phyloP scores from a whole-genome alignment of 2,329 filamentous ascomycete species.

The Phyllosticta citriasiana region DNA sequence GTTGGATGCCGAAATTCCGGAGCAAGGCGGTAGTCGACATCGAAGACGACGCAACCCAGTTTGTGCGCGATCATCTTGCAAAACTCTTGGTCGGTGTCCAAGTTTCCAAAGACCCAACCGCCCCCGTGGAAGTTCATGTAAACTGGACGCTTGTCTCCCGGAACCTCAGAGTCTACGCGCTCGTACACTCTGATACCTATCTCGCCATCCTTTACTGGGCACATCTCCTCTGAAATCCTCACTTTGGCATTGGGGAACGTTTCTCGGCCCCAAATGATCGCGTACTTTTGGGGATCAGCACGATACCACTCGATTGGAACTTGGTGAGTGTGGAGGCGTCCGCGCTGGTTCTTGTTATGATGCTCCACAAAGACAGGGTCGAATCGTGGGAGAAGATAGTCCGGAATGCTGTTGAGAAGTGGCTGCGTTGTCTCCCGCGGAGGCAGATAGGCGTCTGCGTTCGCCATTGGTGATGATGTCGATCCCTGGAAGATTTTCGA shows the following conservation, averaged over 20 bases:
- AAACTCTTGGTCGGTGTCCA: constrained; percentile 25
- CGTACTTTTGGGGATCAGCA: constrained; percentile 6
- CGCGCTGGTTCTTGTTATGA: constrained; percentile 6
- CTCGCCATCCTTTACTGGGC: constrained; percentile 4
- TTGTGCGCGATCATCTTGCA: constrained; percentile 19
- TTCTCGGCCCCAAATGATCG: constrained; percentile 5
- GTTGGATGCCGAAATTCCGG: constrained; percentile 24
- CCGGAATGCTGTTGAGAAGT: constrained; percentile 6
- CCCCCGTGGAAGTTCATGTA: constrained; percentile 27
- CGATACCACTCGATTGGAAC: constrained; percentile 7
- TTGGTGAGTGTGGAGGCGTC: constrained; percentile 7
- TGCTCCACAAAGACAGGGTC: constrained; percentile 6
- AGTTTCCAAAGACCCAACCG: constrained; percentile 29
- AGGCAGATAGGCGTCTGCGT: constrained; percentile 1
- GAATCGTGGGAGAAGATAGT: constrained; percentile 1
- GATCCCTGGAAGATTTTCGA: background rate
- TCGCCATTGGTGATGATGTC: background rate
- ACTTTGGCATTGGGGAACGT: constrained; percentile 3
- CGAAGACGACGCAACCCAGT: constrained; percentile 17
- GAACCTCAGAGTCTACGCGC: background rate
- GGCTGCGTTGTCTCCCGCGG: constrained; percentile 1
- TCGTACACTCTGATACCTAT: constrained; percentile 8
- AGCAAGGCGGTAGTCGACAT: constrained; percentile 26
- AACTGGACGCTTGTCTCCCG: background rate
- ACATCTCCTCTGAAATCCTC: constrained; percentile 4